These are phyloP conservation scores for Fusarium dimerum DNA, from an alignment of 2,329 filamentous ascomycete genomes.

Conservation along the genomic window DNA sequence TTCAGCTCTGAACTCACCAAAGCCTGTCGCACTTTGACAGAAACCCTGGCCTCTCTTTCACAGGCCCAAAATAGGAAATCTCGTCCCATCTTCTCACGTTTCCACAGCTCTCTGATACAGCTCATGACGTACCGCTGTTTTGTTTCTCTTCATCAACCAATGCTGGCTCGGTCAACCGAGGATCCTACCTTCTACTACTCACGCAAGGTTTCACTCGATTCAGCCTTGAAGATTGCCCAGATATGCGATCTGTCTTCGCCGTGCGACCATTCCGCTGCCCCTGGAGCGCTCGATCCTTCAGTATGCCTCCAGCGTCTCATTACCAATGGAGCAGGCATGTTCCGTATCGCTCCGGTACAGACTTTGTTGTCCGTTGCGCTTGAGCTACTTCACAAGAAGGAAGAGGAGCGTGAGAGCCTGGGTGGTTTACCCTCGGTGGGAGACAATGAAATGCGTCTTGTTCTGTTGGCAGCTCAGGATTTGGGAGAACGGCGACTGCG, in stretches of 20 bases:
- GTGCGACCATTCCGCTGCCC: constrained; percentile 9
- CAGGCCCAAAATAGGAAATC: constrained; percentile 28
- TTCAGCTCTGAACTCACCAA: constrained; percentile 47
- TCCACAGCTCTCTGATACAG: constrained; percentile 45
- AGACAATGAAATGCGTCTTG: constrained; percentile 33
- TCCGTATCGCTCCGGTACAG: constrained; percentile 43
- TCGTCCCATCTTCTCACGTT: constrained; percentile 32
- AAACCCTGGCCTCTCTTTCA: constrained; percentile 37
- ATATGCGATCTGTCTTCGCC: constrained; percentile 32
- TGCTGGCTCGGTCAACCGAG: constrained; percentile 44
- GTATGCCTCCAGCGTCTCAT: constrained; percentile 40
- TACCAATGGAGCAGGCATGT: constrained; percentile 43
- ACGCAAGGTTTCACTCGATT: constrained; percentile 50
- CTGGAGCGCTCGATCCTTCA: constrained; percentile 20
- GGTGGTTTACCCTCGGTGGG: constrained; percentile 32
- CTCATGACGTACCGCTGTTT: constrained; percentile 48
- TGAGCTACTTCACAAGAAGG: constrained; percentile 48
- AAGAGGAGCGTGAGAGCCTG: constrained; percentile 39
- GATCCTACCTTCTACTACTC: constrained; percentile 55
- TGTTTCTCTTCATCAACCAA: constrained; percentile 55
- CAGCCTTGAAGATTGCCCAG: constrained; percentile 37
- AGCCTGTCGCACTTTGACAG: constrained; percentile 36
- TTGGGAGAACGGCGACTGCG: constrained; percentile 39
- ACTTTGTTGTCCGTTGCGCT: constrained; percentile 44
- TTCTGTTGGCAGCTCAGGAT: constrained; percentile 28